A percentile compares a stretch with the other conserved stretches of the same genome.
These are phyloP conservation scores for Sinapis alba DNA, from an alignment of 441 rosid species.

Conservation along the genomic window DNA sequence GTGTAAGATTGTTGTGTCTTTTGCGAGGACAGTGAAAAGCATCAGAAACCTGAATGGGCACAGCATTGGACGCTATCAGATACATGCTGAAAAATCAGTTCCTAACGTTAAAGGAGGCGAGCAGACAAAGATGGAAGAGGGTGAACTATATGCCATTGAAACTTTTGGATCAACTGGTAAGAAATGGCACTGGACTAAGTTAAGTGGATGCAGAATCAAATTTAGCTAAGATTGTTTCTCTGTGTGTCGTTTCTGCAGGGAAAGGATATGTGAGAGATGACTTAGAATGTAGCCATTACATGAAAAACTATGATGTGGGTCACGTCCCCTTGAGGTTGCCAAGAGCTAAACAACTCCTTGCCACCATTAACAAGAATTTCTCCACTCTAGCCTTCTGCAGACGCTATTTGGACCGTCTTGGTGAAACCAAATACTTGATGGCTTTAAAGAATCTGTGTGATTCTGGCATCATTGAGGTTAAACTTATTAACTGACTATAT, in stretches of 20 bases:
- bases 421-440: slow-evolving; percentile 85
- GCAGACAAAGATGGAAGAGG: slow-evolving; percentile 96
- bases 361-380: slow-evolving; percentile 82
- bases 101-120: slow-evolving; percentile 91
- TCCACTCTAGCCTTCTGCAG: slow-evolving; percentile 85
- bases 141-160: slow-evolving; percentile 87
- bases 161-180: slow-evolving; percentile 88
- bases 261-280: slow-evolving; percentile 88
- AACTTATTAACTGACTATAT: neutral
- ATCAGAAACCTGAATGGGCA: slow-evolving; percentile 84
- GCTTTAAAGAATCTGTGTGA: slow-evolving; percentile 86
- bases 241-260: slow-evolving; percentile 48
- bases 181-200: neutral
- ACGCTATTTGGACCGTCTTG: slow-evolving; percentile 71
- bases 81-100: slow-evolving; percentile 86
- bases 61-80: slow-evolving; percentile 78
- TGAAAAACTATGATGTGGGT: slow-evolving; percentile 80
- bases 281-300: slow-evolving; percentile 89
- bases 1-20: slow-evolving; percentile 1
- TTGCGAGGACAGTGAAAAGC: slow-evolving; percentile 62
- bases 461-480: slow-evolving; percentile 73
- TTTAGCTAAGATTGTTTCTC: neutral
- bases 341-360: slow-evolving; percentile 84
- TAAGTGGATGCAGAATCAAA: slow-evolving; percentile 10
- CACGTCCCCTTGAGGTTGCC: slow-evolving; percentile 78